A percentile compares a stretch with the other conserved stretches of the same genome.
Conservation (phyloP, 208 protist genomes). For the Perkinsela sp. region DNA sequence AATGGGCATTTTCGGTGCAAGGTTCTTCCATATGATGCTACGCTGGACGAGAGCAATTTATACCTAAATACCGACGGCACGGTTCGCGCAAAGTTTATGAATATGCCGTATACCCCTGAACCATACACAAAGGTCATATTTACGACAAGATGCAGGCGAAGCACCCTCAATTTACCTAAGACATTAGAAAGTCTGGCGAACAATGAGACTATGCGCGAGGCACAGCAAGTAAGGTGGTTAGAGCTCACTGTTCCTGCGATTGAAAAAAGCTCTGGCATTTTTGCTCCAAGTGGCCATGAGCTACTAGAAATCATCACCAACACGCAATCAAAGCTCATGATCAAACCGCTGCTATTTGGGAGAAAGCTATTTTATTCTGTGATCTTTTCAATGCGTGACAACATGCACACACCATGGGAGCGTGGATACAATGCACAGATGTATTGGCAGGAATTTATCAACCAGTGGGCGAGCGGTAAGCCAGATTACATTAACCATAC, state of each 20-base stretch:
- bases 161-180: slow-evolving; percentile 40
- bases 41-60: slow-evolving; percentile 33
- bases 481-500: slow-evolving; percentile 63
- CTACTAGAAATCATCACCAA: slow-evolving; percentile 58
- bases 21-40: slow-evolving; percentile 26
- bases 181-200: slow-evolving; percentile 48
- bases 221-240: slow-evolving; percentile 43
- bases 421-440: slow-evolving; percentile 50
- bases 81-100: slow-evolving; percentile 47
- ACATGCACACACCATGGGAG: slow-evolving; percentile 31
- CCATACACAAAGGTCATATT: slow-evolving; percentile 60
- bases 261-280: slow-evolving; percentile 44
- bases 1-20: slow-evolving; percentile 45
- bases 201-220: slow-evolving; percentile 33
- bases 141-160: slow-evolving; percentile 30
- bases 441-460: slow-evolving; percentile 61
- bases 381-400: slow-evolving; percentile 45
- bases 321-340: slow-evolving; percentile 55
- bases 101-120: slow-evolving; percentile 16
- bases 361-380: slow-evolving; percentile 69
- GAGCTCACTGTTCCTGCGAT: slow-evolving; percentile 58
- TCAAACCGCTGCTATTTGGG: slow-evolving; percentile 62
- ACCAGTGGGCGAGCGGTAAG: slow-evolving; percentile 52
- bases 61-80: slow-evolving; percentile 39
- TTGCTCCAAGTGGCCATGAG: slow-evolving; percentile 60